Conservation (phyloP, 129 eudicot genomes). For the Kitagawia praeruptora region DNA sequence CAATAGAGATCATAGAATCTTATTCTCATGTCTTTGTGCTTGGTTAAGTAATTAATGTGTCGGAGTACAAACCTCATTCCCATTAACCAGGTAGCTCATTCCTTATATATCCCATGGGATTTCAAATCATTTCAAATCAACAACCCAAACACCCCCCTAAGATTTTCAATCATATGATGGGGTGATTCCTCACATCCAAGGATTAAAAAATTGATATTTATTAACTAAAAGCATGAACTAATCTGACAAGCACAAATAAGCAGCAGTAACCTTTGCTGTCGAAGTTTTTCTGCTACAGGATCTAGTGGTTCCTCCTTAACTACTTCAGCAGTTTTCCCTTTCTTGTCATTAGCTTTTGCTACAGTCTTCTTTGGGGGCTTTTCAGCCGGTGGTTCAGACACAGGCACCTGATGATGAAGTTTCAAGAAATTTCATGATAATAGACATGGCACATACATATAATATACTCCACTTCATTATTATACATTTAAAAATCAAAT, state of each 20-base stretch:
- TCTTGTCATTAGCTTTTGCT: conserved; percentile 50
- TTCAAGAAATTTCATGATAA: neutral
- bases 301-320: conserved; percentile 49
- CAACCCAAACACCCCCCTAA: neutral
- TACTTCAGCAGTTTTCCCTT: conserved; percentile 60
- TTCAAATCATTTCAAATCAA: neutral
- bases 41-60: neutral
- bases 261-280: conserved; percentile 65
- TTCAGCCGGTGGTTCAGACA: conserved; percentile 37
- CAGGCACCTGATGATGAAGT: conserved; percentile 40
- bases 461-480: neutral
- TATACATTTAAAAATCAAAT: neutral
- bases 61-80: neutral
- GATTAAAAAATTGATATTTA: neutral
- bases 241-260: neutral
- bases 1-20: neutral
- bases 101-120: neutral
- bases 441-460: neutral
- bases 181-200: neutral
- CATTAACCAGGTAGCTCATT: neutral
- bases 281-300: conserved; percentile 83
- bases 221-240: conserved; percentile 1
- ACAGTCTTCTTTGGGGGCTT: conserved; percentile 60
- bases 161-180: neutral
- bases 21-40: neutral